Conservation (phyloP, 306 rosid species). For the Alnus rubra region DNA sequence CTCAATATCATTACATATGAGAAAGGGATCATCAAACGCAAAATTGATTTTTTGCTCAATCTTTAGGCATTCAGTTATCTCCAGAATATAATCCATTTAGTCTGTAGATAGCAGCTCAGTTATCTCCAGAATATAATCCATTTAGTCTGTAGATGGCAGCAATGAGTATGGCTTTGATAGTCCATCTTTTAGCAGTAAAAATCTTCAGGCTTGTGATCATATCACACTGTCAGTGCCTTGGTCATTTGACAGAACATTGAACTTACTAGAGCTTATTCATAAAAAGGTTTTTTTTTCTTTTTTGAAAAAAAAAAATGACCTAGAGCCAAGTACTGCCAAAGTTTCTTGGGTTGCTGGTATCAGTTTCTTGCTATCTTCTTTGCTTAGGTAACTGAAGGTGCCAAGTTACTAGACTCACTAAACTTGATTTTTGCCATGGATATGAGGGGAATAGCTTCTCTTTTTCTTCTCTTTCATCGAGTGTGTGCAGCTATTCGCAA, state of each 20-base stretch:
- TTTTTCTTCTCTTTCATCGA: neutral
- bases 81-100: neutral
- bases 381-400: neutral
- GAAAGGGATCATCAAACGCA: neutral
- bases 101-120: neutral
- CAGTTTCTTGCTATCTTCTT: neutral
- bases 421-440: neutral
- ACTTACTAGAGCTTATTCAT: neutral
- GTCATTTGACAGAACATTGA: neutral
- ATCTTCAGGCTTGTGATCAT: neutral
- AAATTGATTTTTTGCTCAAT: neutral
- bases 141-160: neutral
- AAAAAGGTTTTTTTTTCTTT: too few species aligned
- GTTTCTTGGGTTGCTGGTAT: neutral
- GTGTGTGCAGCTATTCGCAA: neutral
- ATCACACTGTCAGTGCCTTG: neutral
- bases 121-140: too few species aligned
- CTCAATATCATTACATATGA: neutral
- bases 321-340: neutral
- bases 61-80: neutral
- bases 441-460: too few species aligned
- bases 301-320: neutral
- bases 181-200: neutral
- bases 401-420: neutral
- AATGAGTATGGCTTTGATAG: neutral